Percentiles rank a stretch among this genome's conserved stretches.
These are phyloP conservation scores for Diaporthe citri DNA, from an alignment of 2,329 filamentous ascomycete genomes.

Conservation along the genomic window DNA sequence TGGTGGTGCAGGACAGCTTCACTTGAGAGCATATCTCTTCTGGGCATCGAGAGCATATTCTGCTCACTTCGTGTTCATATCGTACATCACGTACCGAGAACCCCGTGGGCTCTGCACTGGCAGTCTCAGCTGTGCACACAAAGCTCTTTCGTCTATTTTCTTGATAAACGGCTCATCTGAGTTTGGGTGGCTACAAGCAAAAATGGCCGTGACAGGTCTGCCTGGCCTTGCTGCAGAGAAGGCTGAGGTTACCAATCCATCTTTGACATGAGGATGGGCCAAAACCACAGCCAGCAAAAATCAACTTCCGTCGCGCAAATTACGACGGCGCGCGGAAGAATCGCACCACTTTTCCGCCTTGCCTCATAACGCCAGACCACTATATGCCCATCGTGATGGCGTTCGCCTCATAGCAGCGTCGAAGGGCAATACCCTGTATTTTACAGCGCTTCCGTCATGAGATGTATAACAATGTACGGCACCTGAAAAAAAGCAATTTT, in stretches of 20 bases:
- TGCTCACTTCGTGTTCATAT: not conserved
- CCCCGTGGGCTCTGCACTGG: not conserved
- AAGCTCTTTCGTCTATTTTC: not conserved
- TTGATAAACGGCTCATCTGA: not conserved
- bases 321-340: not conserved
- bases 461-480: slow-evolving; percentile 16
- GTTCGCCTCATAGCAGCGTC: slow-evolving; percentile 1
- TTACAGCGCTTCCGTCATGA: slow-evolving; percentile 7
- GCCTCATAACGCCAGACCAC: slow-evolving; percentile 1
- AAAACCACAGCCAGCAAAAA: not conserved
- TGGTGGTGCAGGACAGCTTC: too few relatives aligned
- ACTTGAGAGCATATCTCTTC: not conserved
- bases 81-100: too few relatives aligned
- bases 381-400: not conserved
- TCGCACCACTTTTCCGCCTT: not conserved
- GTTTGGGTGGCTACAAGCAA: slow-evolving; percentile 2
- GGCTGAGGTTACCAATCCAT: not conserved
- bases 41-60: not conserved
- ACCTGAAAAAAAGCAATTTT: not conserved
- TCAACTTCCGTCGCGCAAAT: not conserved
- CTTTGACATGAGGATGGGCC: not conserved
- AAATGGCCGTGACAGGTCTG: not conserved
- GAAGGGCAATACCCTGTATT: not conserved
- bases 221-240: not conserved
- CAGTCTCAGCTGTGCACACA: not conserved